These are phyloP conservation scores for Geotrichum macrosporum DNA, from an alignment of 1,139 yeast species.

Conservation along the genomic window DNA sequence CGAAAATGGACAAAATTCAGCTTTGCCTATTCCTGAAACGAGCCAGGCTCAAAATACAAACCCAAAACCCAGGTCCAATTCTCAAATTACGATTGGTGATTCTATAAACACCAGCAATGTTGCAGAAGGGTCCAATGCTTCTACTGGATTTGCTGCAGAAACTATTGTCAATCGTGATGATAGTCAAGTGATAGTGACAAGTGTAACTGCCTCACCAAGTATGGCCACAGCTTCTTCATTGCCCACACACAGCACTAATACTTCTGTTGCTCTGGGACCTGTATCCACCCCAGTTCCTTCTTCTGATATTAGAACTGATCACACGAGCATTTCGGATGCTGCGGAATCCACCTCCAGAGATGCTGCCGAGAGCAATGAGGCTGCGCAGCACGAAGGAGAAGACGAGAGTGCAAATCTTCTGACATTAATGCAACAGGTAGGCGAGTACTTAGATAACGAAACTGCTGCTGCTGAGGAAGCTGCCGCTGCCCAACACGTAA, in stretches of 20 bases:
- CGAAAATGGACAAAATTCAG: background rate
- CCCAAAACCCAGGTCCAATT: background rate
- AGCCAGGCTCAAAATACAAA: background rate
- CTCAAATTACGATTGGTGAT: background rate
- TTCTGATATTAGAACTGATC: background rate
- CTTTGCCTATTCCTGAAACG: background rate
- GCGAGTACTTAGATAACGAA: slow-evolving; percentile 17
- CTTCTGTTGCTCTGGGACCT: background rate
- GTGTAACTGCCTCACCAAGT: background rate
- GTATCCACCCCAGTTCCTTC: background rate
- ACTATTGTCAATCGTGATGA: background rate
- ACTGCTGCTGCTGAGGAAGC: slow-evolving; percentile 10
- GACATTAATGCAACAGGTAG: slow-evolving; percentile 18
- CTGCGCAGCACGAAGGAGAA: slow-evolving; percentile 6
- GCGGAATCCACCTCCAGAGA: background rate
- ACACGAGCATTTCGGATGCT: background rate
- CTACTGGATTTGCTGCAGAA: background rate
- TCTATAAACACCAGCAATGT: background rate
- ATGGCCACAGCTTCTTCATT: background rate
- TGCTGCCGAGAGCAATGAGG: slow-evolving; percentile 1
- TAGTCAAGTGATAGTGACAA: background rate
- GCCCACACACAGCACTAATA: background rate
- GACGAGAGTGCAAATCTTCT: slow-evolving; percentile 18
- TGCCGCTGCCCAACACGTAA: background rate
- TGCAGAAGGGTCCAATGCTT: background rate